These are phyloP conservation scores for Fraxinus albicans DNA, from an alignment of 305 asterid genomes.

Conservation along the genomic window DNA sequence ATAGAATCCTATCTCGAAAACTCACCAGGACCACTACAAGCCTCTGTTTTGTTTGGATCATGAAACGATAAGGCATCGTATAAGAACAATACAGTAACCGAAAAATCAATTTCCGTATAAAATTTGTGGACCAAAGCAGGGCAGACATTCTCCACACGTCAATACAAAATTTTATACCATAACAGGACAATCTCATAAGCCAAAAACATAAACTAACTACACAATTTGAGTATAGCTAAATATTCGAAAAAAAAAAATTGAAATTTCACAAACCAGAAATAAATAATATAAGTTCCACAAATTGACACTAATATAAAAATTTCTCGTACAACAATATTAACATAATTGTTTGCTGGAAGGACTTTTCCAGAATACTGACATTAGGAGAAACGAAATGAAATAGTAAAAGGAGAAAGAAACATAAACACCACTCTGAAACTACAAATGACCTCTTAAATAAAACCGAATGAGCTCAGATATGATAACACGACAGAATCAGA, in stretches of 20 bases:
- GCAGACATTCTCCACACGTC: not conserved
- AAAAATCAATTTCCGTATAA: not conserved
- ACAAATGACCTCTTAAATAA: not conserved
- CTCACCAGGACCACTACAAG: not conserved
- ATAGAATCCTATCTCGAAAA: not conserved
- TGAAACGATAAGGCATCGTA: not conserved
- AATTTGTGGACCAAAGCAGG: not conserved
- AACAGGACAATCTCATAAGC: not conserved
- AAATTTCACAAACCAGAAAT: not conserved
- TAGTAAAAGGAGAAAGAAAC: not conserved
- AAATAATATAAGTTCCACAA: not conserved
- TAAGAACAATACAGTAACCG: not conserved
- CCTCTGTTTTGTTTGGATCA: not conserved
- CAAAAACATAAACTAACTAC: not conserved
- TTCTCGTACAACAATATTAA: constrained; percentile 3
- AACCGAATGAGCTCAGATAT: not conserved
- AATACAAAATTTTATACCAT: not conserved
- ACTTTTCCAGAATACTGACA: not conserved
- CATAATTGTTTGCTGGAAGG: not conserved
- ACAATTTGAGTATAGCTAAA: not conserved
- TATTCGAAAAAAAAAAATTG: not conserved
- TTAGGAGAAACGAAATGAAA: not conserved
- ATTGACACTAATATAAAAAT: not conserved
- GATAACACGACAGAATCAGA: not conserved
- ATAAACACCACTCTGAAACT: not conserved